Base-by-base conservation (phyloP, 805 yeast genomes). In the Priceomyces fermenticarens region DNA sequence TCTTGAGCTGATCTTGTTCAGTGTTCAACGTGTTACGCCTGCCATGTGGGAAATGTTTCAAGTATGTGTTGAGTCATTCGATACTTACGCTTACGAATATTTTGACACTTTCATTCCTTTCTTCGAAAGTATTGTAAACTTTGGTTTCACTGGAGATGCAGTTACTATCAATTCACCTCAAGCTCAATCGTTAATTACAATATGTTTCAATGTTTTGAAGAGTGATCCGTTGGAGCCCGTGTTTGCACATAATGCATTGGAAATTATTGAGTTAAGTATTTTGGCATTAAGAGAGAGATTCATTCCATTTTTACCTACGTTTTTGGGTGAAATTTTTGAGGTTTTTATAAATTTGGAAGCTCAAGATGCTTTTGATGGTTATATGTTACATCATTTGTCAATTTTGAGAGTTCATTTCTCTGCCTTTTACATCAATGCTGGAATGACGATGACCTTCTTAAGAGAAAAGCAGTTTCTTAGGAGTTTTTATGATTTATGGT, bases 71-170 rank as follows among this genome's bases (percentile, higher is more conserved):
- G 77, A 72, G 27, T 67, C 81, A 0, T 80, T 79, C 56, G 80
- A 77, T 48, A 75, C 80, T 1, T 80, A 75, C 53, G 85, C 83
- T 1, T 61, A 64, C 48, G 85, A 80, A 49, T 80, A 72, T 55
- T 76, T 78, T 52, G 83, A 78, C 51, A 64, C 67, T 13, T 80
- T 75, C 55, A 67, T 70, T 36, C 73, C 80, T n/a, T 78, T 77
- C 54, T 76, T 79, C 47, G 83, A 80, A 54, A 69, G 74, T 29
- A 62, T 80, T 23, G 72, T 78, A 3, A 65, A 71, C 37, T 62
- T 66, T 46, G 84, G 84, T 1, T 80, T 80, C 57, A 53, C 53
- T 16, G 62, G 53, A 53, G 55, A 45, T 30, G 53, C 53, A 14
- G 42, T 63, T 16, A 60, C 71, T 2, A 66, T 62, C 59, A 75